Evolutionary conservation across 805 yeast species (phyloP), one percentile per base, ranked within the genome.

Genomic region (Lipomyces chichibuensis): DNA sequence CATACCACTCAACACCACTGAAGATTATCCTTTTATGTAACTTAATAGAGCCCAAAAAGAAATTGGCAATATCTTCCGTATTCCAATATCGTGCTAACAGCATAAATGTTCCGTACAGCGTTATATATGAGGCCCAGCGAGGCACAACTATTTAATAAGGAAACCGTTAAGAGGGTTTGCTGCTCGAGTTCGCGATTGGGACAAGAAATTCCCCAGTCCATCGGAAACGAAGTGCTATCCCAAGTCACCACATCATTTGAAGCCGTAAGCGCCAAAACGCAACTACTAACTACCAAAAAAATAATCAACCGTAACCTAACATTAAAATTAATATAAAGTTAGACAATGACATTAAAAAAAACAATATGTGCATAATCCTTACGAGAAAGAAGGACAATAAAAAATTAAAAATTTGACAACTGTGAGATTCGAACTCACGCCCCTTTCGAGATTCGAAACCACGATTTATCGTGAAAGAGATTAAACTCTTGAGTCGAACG

Each of bases 361-460:
- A n/a, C n/a, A n/a, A n/a, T n/a, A n/a, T n/a, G n/a, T n/a, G n/a
- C n/a, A n/a, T n/a, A n/a, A n/a, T n/a, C n/a, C 27, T 14, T 11
- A 4, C 14, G 32, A 33, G 32, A 35, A 5, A 25, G 8, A 0
- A 11, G 14, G 17, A 33, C 46, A 29, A 46, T 25, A 6, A 55
- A n/a, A 35, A 20, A 20, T 39, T 61, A 66, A 63, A 67, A 66
- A 59, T 14, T 8, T 68, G 71, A 66, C 65, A 68, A 63, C 65
- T 63, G 70, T 65, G 71, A 67, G 69, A 65, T 67, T 67, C 69
- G 70, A 67, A 65, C 70, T 67, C 70, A 67, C 70, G 69, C 69
- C 70, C 67, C 70, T 67, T 67, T 65, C 70, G 69, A 67, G 70
- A 67, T 67, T 67, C 70, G 71, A 68, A 68, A 69, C 71, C 70